A percentile compares a stretch with the other conserved stretches of the same genome.
Conservation (phyloP, 805 yeast species). For the Kuraishia capsulata region DNA sequence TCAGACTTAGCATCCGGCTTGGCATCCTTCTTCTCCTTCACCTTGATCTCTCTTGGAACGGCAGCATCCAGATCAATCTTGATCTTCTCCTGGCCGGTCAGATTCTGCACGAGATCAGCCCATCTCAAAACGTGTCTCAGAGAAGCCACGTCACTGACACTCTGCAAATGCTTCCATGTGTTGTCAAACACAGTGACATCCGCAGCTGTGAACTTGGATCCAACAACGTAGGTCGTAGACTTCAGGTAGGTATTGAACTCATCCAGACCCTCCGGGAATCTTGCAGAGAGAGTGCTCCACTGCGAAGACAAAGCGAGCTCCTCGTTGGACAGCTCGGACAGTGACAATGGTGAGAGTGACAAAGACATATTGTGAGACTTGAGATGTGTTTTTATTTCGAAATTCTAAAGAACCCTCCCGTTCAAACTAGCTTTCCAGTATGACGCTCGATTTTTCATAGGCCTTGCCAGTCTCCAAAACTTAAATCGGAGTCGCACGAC, state of each 20-base stretch:
- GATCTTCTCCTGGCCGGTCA: conserved; percentile 45
- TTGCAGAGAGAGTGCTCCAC: conserved; percentile 64
- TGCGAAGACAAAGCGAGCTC: conserved; percentile 61
- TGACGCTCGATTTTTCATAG: no score
- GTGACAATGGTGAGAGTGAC: background rate
- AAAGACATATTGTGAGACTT: background rate
- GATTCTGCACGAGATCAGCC: conserved; percentile 75
- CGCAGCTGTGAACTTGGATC: conserved; percentile 55
- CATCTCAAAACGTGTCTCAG: conserved; percentile 87
- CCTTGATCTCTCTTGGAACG: conserved; percentile 48
- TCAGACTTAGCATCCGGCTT: conserved; percentile 9
- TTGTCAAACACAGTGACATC: conserved; percentile 65
- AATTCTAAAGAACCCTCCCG: no score
- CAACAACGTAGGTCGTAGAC: conserved; percentile 61
- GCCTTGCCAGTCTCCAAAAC: no score
- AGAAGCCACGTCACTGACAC: conserved; percentile 33
- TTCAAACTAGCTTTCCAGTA: no score
- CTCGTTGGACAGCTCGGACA: conserved; percentile 20
- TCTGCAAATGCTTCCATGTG: conserved; percentile 40
- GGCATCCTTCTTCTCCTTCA: conserved; percentile 22
- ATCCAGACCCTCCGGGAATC: conserved; percentile 44
- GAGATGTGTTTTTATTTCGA: no score
- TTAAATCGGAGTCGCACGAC: no score
- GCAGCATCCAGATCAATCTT: conserved; percentile 49
- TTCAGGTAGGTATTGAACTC: conserved; percentile 65